Evolutionary conservation across 768 basidiomycete species (phyloP).

Genomic region (Amanita rimosa): DNA sequence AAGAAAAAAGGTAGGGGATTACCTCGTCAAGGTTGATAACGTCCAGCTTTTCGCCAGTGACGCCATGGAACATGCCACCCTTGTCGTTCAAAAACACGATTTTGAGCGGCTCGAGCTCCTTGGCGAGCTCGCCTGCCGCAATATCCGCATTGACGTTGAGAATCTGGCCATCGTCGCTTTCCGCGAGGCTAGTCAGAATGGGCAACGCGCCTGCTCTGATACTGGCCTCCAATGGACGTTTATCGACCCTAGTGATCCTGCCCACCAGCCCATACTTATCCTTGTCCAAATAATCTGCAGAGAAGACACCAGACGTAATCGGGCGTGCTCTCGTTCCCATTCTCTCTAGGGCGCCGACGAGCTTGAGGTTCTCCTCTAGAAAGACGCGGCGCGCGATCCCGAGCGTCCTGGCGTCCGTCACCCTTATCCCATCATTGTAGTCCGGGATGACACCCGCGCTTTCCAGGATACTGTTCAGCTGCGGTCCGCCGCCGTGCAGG

Average conservation of each 20-base stretch:
- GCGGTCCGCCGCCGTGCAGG: slow-evolving; percentile 93
- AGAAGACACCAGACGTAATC: slow-evolving; percentile 96
- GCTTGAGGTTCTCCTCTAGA: slow-evolving; percentile 92
- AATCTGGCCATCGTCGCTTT: slow-evolving; percentile 94
- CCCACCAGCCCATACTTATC: slow-evolving; percentile 94
- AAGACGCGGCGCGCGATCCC: slow-evolving; percentile 93
- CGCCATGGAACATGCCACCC: slow-evolving; percentile 95
- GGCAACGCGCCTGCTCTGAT: slow-evolving; percentile 95
- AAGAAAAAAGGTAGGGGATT: slow-evolving; percentile 7
- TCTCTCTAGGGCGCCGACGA: slow-evolving; percentile 86
- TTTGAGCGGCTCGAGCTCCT: slow-evolving; percentile 97
- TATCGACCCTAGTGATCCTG: slow-evolving; percentile 90
- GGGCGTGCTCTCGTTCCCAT: slow-evolving; percentile 96
- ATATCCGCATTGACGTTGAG: slow-evolving; percentile 99
- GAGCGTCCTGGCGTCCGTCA: slow-evolving; percentile 94
- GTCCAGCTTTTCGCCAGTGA: slow-evolving; percentile 91
- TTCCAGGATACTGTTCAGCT: slow-evolving; percentile 90
- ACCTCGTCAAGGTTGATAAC: slow-evolving; percentile 98
- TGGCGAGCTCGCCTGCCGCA: slow-evolving; percentile 94
- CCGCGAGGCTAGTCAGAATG: slow-evolving; percentile 90
- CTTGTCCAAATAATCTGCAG: slow-evolving; percentile 91
- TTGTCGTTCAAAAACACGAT: slow-evolving; percentile 98
- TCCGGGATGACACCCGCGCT: slow-evolving; percentile 89
- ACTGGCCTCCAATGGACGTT: slow-evolving; percentile 91
- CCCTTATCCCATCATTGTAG: slow-evolving; percentile 95